Evolutionary conservation across 306 rosid species (phyloP), one percentile per base, ranked within the genome.

Genomic region (Alnus glutinosa): DNA sequence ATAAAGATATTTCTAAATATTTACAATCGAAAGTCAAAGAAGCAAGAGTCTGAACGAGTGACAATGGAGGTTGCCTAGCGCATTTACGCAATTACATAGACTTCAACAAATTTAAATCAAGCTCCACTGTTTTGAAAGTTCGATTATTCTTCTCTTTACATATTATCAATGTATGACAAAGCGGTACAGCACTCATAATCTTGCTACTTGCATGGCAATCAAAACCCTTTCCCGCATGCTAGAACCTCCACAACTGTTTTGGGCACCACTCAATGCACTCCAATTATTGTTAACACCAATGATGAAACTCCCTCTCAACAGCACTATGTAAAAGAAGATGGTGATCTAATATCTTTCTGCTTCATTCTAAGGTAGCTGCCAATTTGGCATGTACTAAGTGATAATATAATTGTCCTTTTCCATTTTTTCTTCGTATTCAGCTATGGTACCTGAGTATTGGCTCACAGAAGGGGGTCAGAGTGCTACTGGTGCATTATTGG

Each of bases 401-500:
- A 78, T 66, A 74, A 13, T 55, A 12, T 82, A 66, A 78, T 34
- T 55, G 3, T 39, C 36, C 19, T 64, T 79, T 79, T 76, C 79
- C 73, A 47, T 88, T 77, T 77, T 69, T 48, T 73, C 77, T 62
- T 66, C 55, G 28, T 73, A 66, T 87, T 75, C 90, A 95, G 98
- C 98, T 19, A 95, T 95, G 98, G 86, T 93, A 80, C 98, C 98
- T 11, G 97, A 92, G 79, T 88, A 90, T 80, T 95, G 98, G 98
- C 94, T 95, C 37, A 95, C 98, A 15, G 98, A 95, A 93, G 98
- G 97, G n/a, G 98, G 98, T 69, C 97, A 95, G 87, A 95, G 98
- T 93, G 98, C 98, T 79, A 95, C 97, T 78, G 98, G 98, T 84
- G 97, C 98, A 73, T 87, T 95, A 73, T 86, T 95, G 85, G 98